Evolutionary conservation across 768 basidiomycete species (phyloP), one percentile per base, ranked within the genome.

Genomic region (Trametes sanguinea): DNA sequence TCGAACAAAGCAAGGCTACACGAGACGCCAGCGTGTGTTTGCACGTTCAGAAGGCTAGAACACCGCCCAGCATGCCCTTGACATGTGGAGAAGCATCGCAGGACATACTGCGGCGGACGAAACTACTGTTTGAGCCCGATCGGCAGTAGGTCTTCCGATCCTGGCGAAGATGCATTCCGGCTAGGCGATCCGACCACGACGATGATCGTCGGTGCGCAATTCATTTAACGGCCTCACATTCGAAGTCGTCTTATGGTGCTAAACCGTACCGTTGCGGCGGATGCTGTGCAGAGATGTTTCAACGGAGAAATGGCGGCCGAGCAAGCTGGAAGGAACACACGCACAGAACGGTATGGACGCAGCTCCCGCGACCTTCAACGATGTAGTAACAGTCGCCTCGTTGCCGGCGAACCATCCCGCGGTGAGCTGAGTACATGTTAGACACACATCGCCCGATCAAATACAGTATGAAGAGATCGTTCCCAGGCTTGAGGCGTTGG

Each of bases 141-240:
- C 50, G 42, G 7, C 45, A 14, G 17, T 39, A 32, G 7, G n/a
- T 33, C 13, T 50, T 39, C 50, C 42, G n/a, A 11, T 17, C 3
- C 33, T 33, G 50, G 39, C 27, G 10, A 51, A 40, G 29, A 8
- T 14, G 40, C 10, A 22, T 35, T 11, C 48, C 42, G 57, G 50
- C 42, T 44, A 32, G 48, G 50, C 57, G 57, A 59, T 59, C 57
- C 57, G 57, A 42, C 30, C 17, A 39, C 14, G 32, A 40, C 14
- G 33, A 52, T 59, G 57, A 59, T 59, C 57, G 42, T 40, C 57
- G 50, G 40, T 22, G 30, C 27, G 30, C 22, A 39, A 42, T 45
- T 59, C 57, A 59, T 59, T 32, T 37, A 11, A 51, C 50, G 57
- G 57, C 32, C 37, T 51, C 51, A 14, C 57, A 59, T 59, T 44